Base-by-base conservation (phyloP, 495 filamentous ascomycete genomes). In the Polyplosphaeria fusca region DNA sequence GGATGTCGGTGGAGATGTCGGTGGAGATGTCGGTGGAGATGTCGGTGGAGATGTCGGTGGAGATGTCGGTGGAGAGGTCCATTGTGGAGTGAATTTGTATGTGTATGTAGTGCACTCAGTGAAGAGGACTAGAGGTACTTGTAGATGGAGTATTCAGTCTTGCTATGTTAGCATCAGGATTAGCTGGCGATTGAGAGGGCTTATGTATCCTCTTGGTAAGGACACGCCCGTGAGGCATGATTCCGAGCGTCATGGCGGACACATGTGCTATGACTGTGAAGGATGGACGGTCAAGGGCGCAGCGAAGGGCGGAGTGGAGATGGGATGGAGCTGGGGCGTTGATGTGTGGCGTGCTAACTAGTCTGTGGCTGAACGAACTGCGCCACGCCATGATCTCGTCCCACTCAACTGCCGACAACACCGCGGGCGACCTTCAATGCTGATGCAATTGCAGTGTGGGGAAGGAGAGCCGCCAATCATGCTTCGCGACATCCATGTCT, bases 31-130 rank as follows among this genome's bases (percentile, higher is more conserved):
- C 9, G 22, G 32, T 5, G 14, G 32, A n/a, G 5, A 19, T 38
- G 5, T 3, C 40, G 12, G 32, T 19, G 4, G 11, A 38, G 16
- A 7, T 35, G 7, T 35, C 7, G 7, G 30, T 35, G 14, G 7
- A 38, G 4, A 49, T 11, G 7, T 12, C n/a, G n/a, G 24, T 4
- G 46, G 4, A 9, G 46, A 23, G 18, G 27, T 23, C 11, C 7
- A 9, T 4, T 46, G 4, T 18, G 18, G 43, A 7, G 43, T 24
- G 43, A n/a, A n/a, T n/a, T n/a, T 35, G 30, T 35, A 35, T 35
- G 24, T 12, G 26, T 13, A 19, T 42, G n/a, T 44, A 44, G 50
- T 43, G n/a, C 50, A 25, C 38, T 53, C 50, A 53, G 38, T 44
- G 7, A 53, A 53, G 50, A 53, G 38, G 50, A 43, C 50, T 41